Percentiles rank a stretch among this genome's conserved stretches.
Evolutionary conservation across 192 early-diverging fungal genomes (phyloP).

Genomic region (Gigaspora rosea): DNA sequence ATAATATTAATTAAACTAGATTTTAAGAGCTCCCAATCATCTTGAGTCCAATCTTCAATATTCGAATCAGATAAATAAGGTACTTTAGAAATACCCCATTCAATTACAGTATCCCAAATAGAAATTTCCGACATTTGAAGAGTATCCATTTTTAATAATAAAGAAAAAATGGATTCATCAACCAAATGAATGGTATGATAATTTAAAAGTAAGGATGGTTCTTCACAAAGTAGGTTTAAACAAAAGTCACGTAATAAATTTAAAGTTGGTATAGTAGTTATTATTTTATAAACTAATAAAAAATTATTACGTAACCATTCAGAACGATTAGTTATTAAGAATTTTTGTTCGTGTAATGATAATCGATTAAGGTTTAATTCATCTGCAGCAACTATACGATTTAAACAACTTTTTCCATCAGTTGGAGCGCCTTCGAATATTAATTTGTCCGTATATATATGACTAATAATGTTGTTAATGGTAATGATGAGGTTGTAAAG

Average conservation of each 20-base stretch:
- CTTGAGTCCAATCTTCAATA: not conserved
- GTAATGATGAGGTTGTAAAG: no score
- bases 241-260: not conserved
- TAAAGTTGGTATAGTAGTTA: not conserved
- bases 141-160: not conserved
- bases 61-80: not conserved
- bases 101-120: not conserved
- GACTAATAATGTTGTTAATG: not conserved
- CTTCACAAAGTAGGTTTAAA: not conserved
- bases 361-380: not conserved
- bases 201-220: not conserved
- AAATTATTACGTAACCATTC: not conserved
- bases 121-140: not conserved
- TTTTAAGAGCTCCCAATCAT: not conserved
- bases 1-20: not conserved
- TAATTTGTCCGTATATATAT: not conserved
- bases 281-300: not conserved
- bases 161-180: not conserved
- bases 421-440: not conserved
- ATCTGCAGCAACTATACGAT: not conserved
- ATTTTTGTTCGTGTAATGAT: not conserved
- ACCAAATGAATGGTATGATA: not conserved
- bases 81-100: not conserved
- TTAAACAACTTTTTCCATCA: constrained; percentile 4
- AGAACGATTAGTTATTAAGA: not conserved